Percentiles rank a stretch among this genome's conserved stretches.
Conservation (phyloP, 306 rosid genomes). For the Cucurbita maxima region DNA sequence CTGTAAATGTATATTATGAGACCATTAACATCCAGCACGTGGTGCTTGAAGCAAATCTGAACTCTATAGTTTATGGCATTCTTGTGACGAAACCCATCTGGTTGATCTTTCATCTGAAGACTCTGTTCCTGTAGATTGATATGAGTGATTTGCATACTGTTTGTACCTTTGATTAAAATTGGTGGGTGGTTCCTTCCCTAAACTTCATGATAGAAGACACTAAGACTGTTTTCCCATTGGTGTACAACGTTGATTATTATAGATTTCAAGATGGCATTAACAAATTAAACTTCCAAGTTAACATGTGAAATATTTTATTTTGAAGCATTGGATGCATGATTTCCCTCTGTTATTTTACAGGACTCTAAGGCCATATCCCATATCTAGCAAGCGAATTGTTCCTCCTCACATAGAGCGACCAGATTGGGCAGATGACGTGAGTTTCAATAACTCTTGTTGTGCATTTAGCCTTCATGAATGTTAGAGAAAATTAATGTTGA, state of each 20-base stretch:
- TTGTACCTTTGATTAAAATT: neutral
- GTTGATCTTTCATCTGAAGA: neutral
- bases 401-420: constrained; percentile 62
- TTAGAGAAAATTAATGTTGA: neutral
- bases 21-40: neutral
- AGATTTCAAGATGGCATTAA: neutral
- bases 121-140: neutral
- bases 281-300: neutral
- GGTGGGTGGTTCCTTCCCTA: neutral
- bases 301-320: neutral
- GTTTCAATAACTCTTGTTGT: constrained; percentile 11
- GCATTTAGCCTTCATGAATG: neutral
- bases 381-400: constrained; percentile 40
- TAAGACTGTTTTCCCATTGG: neutral
- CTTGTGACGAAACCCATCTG: neutral
- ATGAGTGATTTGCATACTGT: neutral
- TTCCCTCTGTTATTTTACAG: constrained; percentile 29
- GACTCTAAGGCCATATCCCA: constrained; percentile 67
- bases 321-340: constrained; percentile 5
- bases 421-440: constrained; percentile 89
- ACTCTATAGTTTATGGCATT: neutral
- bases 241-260: neutral
- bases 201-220: neutral
- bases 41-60: neutral
- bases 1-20: neutral